Base-by-base conservation (phyloP, 2,329 filamentous ascomycete genomes). In the Aspergillus flavus region DNA sequence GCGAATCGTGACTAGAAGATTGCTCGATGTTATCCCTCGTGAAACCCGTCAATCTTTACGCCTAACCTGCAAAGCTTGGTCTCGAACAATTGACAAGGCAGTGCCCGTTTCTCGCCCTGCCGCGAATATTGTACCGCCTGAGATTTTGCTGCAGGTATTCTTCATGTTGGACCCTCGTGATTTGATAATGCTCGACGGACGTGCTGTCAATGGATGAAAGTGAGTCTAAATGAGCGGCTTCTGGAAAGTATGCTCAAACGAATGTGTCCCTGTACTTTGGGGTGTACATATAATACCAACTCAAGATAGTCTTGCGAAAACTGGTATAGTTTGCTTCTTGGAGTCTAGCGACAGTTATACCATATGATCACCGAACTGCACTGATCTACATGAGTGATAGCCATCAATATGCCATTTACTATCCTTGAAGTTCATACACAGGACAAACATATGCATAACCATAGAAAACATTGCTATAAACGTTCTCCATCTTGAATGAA, bases 181-280 rank as follows among this genome's bases (percentile, higher is more conserved):
- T 67, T 89, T 72, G 84, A 91, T 68, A 80, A 85, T 59, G 86
- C 87, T 19, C 82, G 88, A 21, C 84, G 86, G 65, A 83, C 83
- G 21, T 91, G 87, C 69, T 82, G 83, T 53, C 74, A 76, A 41
- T 91, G 86, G 88, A 86, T 89, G 78, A 74, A 82, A 43, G 82
- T 82, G 26, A 85, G 86, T 57, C 72, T 90, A n/a, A 78, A 87
- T 57, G 74, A 75, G 48, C 75, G 69, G 2, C 67, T 90, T 2
- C 76, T 90, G 12, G 73, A 76, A 30, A 69, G 69, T 2, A 88
- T 89, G 84, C 70, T 89, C 52, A 81, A 79, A 67, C 78, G 83
- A n/a, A 41, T 10, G 2, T 19, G 6, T 9, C 39, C 19, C 6
- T n/a, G 9, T 41, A 10, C 3, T 41, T 41, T 41, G 0, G 39